Conservation (phyloP, 371 early-diverging fungal genomes). For the Zopfochytrium polystomum region DNA sequence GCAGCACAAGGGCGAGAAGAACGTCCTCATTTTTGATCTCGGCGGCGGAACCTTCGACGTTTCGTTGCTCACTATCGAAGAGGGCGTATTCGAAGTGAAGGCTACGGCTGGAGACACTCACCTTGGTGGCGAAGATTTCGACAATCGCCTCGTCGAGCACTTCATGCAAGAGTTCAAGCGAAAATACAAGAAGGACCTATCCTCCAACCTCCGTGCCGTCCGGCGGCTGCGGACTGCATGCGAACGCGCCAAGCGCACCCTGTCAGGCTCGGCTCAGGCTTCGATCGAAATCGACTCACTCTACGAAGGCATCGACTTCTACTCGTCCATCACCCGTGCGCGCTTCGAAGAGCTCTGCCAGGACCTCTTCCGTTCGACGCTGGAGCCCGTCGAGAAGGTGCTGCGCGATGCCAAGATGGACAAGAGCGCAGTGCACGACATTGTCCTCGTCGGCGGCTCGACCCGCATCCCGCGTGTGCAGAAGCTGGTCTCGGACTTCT, state of each 20-base stretch:
- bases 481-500: slow-evolving; percentile 92
- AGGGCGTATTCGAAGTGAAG: slow-evolving; percentile 81
- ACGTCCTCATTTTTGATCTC: slow-evolving; percentile 81
- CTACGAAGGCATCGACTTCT: neutral
- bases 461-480: slow-evolving; percentile 99
- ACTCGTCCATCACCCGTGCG: neutral
- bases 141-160: slow-evolving; percentile 60
- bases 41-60: slow-evolving; percentile 96
- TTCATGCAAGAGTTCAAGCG: neutral
- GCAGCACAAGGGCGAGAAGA: neutral
- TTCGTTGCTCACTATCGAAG: slow-evolving; percentile 83
- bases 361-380: slow-evolving; percentile 87
- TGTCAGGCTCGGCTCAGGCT: neutral
- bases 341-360: slow-evolving; percentile 91
- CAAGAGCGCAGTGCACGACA: slow-evolving; percentile 87
- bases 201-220: neutral
- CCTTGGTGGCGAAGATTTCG: slow-evolving; percentile 94
- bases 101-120: slow-evolving; percentile 92
- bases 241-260: neutral
- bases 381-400: slow-evolving; percentile 93
- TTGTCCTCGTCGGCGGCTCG: slow-evolving; percentile 98
- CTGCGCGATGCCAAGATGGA: slow-evolving; percentile 90
- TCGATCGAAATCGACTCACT: neutral
- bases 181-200: neutral
- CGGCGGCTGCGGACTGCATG: neutral